Evolutionary conservation across 2,329 filamentous ascomycete species (phyloP), one percentile per base, ranked within the genome.

Genomic region (Cladosporium sp.): DNA sequence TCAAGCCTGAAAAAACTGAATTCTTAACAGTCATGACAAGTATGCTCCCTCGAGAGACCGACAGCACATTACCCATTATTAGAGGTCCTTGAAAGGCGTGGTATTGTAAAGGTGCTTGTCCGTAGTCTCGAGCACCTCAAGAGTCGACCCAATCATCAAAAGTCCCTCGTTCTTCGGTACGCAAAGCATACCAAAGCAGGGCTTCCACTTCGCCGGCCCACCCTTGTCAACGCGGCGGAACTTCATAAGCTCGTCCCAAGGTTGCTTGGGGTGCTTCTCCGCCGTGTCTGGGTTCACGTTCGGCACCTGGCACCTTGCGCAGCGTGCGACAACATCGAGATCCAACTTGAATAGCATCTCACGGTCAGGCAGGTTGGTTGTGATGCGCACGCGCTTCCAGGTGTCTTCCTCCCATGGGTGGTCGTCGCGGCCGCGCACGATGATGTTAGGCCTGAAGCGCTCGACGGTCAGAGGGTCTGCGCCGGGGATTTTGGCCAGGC

Each of bases 141-240:
- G 77, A 71, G 76, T 80, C 82, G 86, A 87, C 0, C 87, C 87
- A 12, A 89, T 83, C 65, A 80, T 80, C 11, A 90, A 72, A 58
- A 78, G 74, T 0, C 85, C 86, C 68, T 87, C 84, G 52, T 78
- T 80, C 67, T 83, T 80, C 18, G 88, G 87, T 62, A 85, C 85
- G 73, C 86, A 85, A 71, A 89, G 74, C 88, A 90, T 89, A 1
- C 87, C 87, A 79, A 89, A 89, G 70, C 87, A 88, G 49, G 87
- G 87, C 78, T 89, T 89, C 69, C 80, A 89, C 76, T 82, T 88
- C n/a, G 77, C 77, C 30, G 86, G 81, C 0, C 86, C 86, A 0
- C 87, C 87, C 70, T 83, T 78, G 72, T 89, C 87, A 5, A 89
- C 80, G 32, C 86, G 76, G 10, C 87, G 78, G 75, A 87, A 89